Evolutionary conservation across 2,329 filamentous ascomycete species (phyloP), one percentile per base, ranked within the genome.

Genomic region (Cordyceps militaris): DNA sequence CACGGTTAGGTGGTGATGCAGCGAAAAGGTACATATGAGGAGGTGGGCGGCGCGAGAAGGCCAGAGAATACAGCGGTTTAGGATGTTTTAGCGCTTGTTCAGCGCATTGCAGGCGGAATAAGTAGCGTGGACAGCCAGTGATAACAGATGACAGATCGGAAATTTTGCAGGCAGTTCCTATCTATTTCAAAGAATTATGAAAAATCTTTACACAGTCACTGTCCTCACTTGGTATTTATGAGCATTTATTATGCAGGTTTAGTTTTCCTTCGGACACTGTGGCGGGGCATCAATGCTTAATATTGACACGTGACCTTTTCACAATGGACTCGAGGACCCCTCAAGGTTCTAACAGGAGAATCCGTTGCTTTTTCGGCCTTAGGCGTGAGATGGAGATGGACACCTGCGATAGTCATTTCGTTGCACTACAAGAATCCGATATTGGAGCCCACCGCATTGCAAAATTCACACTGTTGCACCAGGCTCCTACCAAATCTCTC

Each of bases 11-110:
- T 46, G 30, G 5, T 10, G 40, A 54, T 26, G 21, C 28, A n/a
- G 51, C 51, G 10, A 36, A 54, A 54, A 54, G 42, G 30, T 54
- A 54, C 51, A 40, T 46, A 40, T 8, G 40, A 11, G 34, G 34
- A 4, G 11, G 24, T 21, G 36, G 30, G 40, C 38, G 28, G 40
- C 51, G 51, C 51, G 46, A 54, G 21, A 54, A 46, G 28, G 26
- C 26, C 36, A 9, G 40, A 54, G 40, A 42, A 36, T n/a, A 44
- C 28, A 44, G 36, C 36, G 21, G 36, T 24, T 16, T 43, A 11
- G 21, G 42, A 21, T 10, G 13, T 9, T 9, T 44, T 44, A 21
- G 23, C 46, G 46, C 46, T 32, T 34, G 26, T 14, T 43, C 38
- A 8, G 38, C 38, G n/a, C n/a, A 42, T 32, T n/a, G n/a, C n/a